These are phyloP conservation scores for Escovopsis sp. DNA, from an alignment of 2,329 filamentous ascomycete species.

Conservation along the genomic window DNA sequence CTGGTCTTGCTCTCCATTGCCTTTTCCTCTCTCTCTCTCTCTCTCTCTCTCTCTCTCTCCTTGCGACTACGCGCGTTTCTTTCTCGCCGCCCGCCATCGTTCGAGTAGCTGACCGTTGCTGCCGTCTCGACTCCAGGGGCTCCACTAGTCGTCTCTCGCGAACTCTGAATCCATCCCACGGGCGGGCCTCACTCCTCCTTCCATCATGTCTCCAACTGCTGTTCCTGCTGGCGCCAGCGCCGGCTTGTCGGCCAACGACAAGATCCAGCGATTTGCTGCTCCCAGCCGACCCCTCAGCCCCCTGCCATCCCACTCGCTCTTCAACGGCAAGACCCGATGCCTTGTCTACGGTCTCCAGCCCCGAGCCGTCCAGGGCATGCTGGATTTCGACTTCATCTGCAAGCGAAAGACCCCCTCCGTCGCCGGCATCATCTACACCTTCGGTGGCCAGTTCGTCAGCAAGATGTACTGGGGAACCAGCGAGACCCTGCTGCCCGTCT, in stretches of 20 bases:
- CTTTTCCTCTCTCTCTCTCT: slow-evolving; percentile 2
- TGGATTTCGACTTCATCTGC: slow-evolving; percentile 99
- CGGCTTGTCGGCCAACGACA: slow-evolving; percentile 76
- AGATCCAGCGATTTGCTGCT: slow-evolving; percentile 90
- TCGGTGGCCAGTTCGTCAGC: slow-evolving; percentile 98
- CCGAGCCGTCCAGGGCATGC: slow-evolving; percentile 79
- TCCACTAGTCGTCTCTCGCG: slow-evolving; percentile 4
- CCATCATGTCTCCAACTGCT: slow-evolving; percentile 35
- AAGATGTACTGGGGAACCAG: slow-evolving; percentile 99
- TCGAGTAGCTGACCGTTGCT: not conserved
- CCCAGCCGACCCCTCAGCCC: slow-evolving; percentile 88
- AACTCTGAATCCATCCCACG: slow-evolving; percentile 14
- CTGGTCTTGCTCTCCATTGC: slow-evolving; percentile 7
- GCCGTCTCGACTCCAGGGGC: not conserved
- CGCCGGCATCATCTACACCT: slow-evolving; percentile 98
- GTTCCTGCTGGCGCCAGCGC: slow-evolving; percentile 33
- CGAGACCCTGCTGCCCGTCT: slow-evolving; percentile 95
- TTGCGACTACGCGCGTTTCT: not conserved
- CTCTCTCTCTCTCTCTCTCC: slow-evolving; percentile 3
- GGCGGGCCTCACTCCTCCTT: slow-evolving; percentile 4
- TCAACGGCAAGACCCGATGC: slow-evolving; percentile 99
- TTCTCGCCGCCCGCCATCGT: too few relatives aligned
- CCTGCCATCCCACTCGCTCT: slow-evolving; percentile 74
- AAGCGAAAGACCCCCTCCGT: slow-evolving; percentile 94
- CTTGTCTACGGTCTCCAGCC: slow-evolving; percentile 99